Conservation (phyloP, 2,329 filamentous ascomycete species). For the Coniochaeta sp. region DNA sequence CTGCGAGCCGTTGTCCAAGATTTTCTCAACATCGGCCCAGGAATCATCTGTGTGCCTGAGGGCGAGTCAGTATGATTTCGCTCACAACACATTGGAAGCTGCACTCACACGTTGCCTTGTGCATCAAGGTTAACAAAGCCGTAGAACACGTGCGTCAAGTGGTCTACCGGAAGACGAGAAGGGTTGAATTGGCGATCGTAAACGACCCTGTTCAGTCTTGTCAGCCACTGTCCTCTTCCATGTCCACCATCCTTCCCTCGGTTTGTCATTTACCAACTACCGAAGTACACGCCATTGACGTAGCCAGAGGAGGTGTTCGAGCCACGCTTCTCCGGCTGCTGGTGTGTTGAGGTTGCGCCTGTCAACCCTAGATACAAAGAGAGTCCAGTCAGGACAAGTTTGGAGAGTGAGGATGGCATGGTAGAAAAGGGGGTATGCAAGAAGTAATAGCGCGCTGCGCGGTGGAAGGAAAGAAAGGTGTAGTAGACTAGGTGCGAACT, state of each 20-base stretch:
- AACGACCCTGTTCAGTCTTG: conserved; percentile 30
- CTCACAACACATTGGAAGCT: no score
- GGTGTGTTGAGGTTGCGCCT: neutral
- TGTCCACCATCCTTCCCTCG: no score
- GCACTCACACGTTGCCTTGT: conserved; percentile 62
- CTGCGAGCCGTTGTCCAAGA: conserved; percentile 63
- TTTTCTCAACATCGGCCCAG: conserved; percentile 66
- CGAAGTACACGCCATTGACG: conserved; percentile 39
- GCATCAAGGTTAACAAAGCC: conserved; percentile 70
- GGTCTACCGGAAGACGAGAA: conserved; percentile 58
- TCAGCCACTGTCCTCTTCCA: neutral
- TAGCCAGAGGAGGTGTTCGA: no score
- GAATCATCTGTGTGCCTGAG: conserved; percentile 56
- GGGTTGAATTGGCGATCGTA: conserved; percentile 69
- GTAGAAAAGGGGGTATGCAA: no score
- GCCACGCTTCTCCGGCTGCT: conserved; percentile 1
- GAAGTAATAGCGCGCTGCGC: no score
- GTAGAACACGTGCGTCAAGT: conserved; percentile 73
- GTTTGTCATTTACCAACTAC: conserved; percentile 42
- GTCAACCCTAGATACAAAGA: neutral
- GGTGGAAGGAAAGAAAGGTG: no score
- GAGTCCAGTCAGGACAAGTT: neutral
- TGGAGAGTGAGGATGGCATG: neutral
- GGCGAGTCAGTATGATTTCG: neutral
- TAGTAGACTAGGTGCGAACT: no score